Base-by-base conservation (phyloP, 352 stramenopile species). In the Globisporangium carolinianum region DNA sequence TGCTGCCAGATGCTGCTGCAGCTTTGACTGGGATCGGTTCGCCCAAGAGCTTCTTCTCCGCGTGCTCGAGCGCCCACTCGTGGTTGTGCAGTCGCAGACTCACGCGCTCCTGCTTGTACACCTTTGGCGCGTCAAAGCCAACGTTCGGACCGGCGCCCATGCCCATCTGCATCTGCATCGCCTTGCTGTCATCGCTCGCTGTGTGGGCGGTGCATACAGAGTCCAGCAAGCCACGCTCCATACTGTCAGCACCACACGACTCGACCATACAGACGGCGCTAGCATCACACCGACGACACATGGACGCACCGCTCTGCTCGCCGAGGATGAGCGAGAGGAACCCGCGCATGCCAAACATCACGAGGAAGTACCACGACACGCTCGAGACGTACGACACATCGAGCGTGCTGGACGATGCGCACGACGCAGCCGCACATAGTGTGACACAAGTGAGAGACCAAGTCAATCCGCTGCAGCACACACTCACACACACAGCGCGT, bases 351-450 rank as follows among this genome's bases (percentile, higher is more conserved):
- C 97, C 97, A 68, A 98, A 99, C 89, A 98, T 99, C 52, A 99
- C 94, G 61, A 99, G 84, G 76, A 99, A 99, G 73, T 99, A 99
- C 96, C 96, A 99, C 61, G 87, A 98, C 17, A 99, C 83, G 53
- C 85, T 97, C 35, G 84, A 98, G 32, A 99, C 97, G 73, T 99
- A 99, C 57, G 87, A 98, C 51, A 98, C 96, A 65, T 99, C 97
- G 37, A 99, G 79, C 35, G 94, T 98, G 52, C 83, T 94, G 53
- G 0, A 47, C 47, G 11, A 32, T 32, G 24, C 24, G 1, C 24
- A 32, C 24, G 24, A 32, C 24, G 3, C 24, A 32, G 24, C 24
- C 4, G 6, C 47, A 14, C 11, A 18, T 15, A 6, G 8, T 15
- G 15, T 51, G 9, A 3, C 5, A 2, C 15, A 9, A 9, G 7